A percentile compares a stretch with the other conserved stretches of the same genome.
These are phyloP conservation scores for Kwoniella sp. DNA, from an alignment of 768 basidiomycete genomes.

Conservation along the genomic window DNA sequence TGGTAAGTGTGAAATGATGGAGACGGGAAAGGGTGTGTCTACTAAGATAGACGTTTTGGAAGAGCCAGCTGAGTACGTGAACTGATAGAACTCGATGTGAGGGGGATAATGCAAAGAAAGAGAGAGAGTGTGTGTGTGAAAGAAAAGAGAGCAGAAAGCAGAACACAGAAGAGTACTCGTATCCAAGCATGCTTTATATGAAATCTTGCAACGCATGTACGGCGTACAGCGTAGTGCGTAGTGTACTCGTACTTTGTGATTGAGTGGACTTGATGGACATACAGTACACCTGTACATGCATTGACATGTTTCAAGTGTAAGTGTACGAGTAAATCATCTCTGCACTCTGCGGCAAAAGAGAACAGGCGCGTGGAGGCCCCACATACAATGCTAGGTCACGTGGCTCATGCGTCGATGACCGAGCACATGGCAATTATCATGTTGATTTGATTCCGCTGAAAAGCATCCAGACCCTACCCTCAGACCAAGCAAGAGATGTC, in stretches of 20 bases:
- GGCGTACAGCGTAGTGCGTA: background rate
- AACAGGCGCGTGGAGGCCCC: constrained; percentile 19
- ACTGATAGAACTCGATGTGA: too few species aligned
- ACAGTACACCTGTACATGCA: background rate
- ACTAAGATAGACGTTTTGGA: background rate
- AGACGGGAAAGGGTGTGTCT: background rate
- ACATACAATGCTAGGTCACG: background rate
- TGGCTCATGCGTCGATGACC: background rate
- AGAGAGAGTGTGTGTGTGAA: constrained; percentile 5
- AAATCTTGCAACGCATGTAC: background rate
- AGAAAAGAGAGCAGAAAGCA: background rate
- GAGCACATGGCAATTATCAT: background rate
- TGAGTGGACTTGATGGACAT: background rate
- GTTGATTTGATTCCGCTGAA: constrained; percentile 14
- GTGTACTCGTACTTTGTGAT: too few species aligned
- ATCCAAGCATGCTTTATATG: constrained; percentile 1
- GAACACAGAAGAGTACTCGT: background rate
- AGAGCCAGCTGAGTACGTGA: too few species aligned
- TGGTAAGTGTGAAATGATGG: too few species aligned
- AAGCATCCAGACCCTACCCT: background rate
- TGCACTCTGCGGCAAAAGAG: constrained; percentile 3
- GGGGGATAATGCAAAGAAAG: background rate
- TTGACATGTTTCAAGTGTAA: background rate
- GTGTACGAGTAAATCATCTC: too few species aligned
- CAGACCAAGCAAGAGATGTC: background rate